Evolutionary conservation across 306 rosid genomes (phyloP).

Genomic region (Vicia faba): DNA sequence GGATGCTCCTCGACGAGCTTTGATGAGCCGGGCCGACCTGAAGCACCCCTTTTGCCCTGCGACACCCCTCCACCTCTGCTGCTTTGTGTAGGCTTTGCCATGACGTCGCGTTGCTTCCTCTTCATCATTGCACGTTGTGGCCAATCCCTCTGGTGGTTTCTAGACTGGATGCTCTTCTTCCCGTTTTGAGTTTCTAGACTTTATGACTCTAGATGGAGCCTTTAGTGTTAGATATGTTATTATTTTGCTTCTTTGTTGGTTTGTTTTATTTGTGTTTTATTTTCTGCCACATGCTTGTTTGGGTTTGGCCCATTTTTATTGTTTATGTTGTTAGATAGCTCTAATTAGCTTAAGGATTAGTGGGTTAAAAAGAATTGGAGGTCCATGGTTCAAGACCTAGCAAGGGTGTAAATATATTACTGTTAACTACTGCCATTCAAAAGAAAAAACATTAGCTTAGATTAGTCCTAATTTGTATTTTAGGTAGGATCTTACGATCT

Average conservation of each 20-base stretch:
- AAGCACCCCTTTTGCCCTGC: background rate
- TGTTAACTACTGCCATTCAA: no score
- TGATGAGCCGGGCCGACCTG: background rate
- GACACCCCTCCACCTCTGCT: background rate
- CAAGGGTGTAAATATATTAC: no score
- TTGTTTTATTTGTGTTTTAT: background rate
- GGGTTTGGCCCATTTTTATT: background rate
- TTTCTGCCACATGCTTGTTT: background rate
- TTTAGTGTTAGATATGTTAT: background rate
- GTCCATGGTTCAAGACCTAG: no score
- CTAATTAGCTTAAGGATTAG: background rate
- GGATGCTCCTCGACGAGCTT: background rate
- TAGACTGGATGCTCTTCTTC: background rate
- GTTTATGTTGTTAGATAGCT: background rate
- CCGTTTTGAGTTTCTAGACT: background rate
- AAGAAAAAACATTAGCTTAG: background rate
- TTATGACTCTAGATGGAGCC: slow-evolving; percentile 4
- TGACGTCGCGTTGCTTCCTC: background rate
- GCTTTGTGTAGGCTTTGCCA: background rate
- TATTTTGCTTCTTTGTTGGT: background rate
- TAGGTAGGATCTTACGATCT: background rate
- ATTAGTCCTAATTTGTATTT: background rate
- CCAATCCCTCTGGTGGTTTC: background rate
- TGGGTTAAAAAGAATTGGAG: no score
- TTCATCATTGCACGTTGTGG: background rate